Evolutionary conservation across 1,284 basidiomycete genomes (phyloP).

Genomic region (Leccinum pallidistipes): DNA sequence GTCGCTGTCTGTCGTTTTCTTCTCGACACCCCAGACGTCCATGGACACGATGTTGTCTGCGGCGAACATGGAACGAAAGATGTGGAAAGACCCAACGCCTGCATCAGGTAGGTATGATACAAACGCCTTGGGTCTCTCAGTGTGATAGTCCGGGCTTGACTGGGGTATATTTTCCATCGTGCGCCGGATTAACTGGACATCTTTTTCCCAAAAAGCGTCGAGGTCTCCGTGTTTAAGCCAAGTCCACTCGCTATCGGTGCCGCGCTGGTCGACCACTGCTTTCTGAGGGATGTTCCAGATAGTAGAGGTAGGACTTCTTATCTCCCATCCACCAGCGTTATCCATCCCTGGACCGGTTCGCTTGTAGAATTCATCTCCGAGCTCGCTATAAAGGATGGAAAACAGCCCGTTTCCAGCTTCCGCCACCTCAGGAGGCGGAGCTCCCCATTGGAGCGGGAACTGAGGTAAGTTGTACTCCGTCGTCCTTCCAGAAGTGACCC

Average conservation of each 20-base stretch:
- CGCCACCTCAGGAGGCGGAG: constrained; percentile 30
- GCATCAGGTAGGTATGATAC: constrained; percentile 20
- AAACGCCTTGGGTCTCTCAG: constrained; percentile 14
- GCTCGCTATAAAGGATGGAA: constrained; percentile 64
- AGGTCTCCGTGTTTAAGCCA: constrained; percentile 19
- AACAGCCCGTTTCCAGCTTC: constrained; percentile 39
- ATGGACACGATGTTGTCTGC: constrained; percentile 17
- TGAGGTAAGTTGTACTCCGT: constrained; percentile 24
- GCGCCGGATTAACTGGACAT: constrained; percentile 30
- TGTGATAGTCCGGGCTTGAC: constrained; percentile 6
- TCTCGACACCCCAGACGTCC: constrained; percentile 42
- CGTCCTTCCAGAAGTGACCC: constrained; percentile 37
- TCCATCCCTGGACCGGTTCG: constrained; percentile 41
- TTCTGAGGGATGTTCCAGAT: constrained; percentile 40
- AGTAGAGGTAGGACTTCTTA: constrained; percentile 42
- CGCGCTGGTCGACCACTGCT: background rate
- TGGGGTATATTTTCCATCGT: constrained; percentile 15
- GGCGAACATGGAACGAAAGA: constrained; percentile 15
- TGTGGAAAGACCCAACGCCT: constrained; percentile 21
- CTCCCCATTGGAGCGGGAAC: constrained; percentile 43
- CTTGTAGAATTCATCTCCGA: constrained; percentile 55
- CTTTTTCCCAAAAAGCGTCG: constrained; percentile 16
- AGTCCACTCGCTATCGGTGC: constrained; percentile 25
- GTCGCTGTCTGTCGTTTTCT: constrained; percentile 8
- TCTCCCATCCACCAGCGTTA: constrained; percentile 49